Evolutionary conservation across 345 rosid genomes (phyloP).

Genomic region (Salix suchowensis): DNA sequence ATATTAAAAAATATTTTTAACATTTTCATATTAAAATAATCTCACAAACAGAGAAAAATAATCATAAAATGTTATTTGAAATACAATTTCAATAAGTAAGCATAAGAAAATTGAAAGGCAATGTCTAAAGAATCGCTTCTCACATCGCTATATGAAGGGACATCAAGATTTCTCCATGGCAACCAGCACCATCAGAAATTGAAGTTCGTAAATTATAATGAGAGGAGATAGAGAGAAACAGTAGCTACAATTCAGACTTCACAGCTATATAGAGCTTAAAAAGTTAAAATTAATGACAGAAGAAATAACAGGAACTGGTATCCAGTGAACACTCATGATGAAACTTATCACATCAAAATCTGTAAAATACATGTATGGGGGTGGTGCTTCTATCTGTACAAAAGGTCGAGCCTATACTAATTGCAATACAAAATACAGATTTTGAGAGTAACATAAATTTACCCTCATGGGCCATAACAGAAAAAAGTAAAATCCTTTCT

Average conservation of each 20-base stretch:
- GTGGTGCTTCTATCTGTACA: conserved; percentile 27
- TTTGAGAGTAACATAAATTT: not conserved
- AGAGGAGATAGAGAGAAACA: too few species aligned
- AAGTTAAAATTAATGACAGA: not conserved
- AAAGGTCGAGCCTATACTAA: conserved; percentile 1
- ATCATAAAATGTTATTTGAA: too few species aligned
- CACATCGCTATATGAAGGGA: not conserved
- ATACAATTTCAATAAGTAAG: too few species aligned
- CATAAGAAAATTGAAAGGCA: not conserved
- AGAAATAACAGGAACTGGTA: not conserved
- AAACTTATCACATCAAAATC: not conserved
- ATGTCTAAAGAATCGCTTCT: not conserved
- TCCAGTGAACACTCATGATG: not conserved
- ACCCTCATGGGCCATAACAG: conserved; percentile 6
- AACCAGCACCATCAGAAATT: not conserved
- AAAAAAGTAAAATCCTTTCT: not conserved
- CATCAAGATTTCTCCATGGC: not conserved
- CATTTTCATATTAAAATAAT: too few species aligned
- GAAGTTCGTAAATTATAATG: too few species aligned
- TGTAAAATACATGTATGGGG: conserved; percentile 8
- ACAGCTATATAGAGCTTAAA: not conserved
- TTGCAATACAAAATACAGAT: conserved; percentile 4
- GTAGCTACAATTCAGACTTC: too few species aligned
- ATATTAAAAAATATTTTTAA: too few species aligned
- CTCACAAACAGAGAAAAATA: too few species aligned